Evolutionary conservation across 805 yeast genomes (phyloP).

Genomic region (Wickerhamomyces ciferrii): DNA sequence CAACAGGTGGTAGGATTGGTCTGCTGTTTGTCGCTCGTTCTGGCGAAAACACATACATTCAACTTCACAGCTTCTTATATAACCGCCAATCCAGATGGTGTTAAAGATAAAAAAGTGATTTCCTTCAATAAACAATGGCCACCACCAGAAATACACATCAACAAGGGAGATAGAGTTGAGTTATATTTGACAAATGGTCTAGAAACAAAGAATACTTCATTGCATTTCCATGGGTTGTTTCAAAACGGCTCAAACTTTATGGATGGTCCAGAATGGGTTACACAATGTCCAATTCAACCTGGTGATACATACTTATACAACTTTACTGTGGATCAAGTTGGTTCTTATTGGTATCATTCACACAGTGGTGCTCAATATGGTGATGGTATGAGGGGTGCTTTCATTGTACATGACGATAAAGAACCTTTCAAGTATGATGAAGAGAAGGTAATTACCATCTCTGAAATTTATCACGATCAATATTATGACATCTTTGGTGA

Average conservation of each 20-base stretch:
- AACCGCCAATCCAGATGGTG: constrained; percentile 64
- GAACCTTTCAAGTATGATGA: constrained; percentile 59
- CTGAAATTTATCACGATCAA: constrained; percentile 61
- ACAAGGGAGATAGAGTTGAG: constrained; percentile 57
- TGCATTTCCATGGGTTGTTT: constrained; percentile 79
- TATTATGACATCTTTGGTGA: constrained; percentile 38
- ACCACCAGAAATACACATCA: constrained; percentile 59
- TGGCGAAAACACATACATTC: constrained; percentile 44
- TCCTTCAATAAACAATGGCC: constrained; percentile 76
- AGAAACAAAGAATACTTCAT: constrained; percentile 43
- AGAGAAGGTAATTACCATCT: constrained; percentile 48
- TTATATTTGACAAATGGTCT: constrained; percentile 61
- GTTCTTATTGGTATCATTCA: constrained; percentile 84
- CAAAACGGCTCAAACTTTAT: constrained; percentile 54
- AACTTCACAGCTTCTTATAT: constrained; percentile 56
- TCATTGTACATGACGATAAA: constrained; percentile 54
- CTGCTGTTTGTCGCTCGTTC: neutral
- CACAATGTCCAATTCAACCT: constrained; percentile 75
- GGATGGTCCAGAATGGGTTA: constrained; percentile 80
- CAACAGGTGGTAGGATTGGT: neutral
- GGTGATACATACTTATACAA: constrained; percentile 65
- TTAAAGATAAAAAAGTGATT: constrained; percentile 46
- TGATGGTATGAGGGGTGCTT: constrained; percentile 70
- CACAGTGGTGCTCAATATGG: constrained; percentile 75
- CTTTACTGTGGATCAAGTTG: constrained; percentile 67